phyloP scores from a whole-genome alignment of 1,284 basidiomycete genomes.

The Wolfiporia cocos region DNA sequence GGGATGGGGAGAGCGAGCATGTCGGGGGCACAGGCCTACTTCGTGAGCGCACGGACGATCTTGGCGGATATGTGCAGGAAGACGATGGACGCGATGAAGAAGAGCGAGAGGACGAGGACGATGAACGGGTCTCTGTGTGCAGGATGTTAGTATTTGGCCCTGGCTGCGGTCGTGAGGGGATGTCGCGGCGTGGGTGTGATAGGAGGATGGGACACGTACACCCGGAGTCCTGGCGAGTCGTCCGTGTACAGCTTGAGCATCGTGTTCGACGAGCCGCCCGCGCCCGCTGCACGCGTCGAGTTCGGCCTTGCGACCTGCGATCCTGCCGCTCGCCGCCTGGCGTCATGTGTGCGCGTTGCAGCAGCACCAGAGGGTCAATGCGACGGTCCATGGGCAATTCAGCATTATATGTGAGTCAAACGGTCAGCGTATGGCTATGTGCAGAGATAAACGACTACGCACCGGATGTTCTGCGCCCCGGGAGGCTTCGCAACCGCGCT shows the following conservation, averaged over 20 bases:
- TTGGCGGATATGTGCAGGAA: slow-evolving; percentile 98
- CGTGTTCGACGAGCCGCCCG: slow-evolving; percentile 93
- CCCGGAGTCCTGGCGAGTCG: slow-evolving; percentile 92
- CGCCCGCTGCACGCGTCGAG: slow-evolving; percentile 88
- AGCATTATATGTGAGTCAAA: no score
- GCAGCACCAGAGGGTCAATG: not conserved
- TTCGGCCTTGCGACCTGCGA: slow-evolving; percentile 74
- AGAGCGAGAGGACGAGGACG: slow-evolving; percentile 93
- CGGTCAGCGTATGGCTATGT: no score
- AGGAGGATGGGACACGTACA: slow-evolving; percentile 55
- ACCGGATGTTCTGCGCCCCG: slow-evolving; percentile 78
- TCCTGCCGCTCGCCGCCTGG: slow-evolving; percentile 76
- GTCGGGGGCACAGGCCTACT: slow-evolving; percentile 34
- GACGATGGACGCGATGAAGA: slow-evolving; percentile 98
- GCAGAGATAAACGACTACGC: no score
- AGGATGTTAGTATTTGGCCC: no score
- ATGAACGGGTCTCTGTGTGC: slow-evolving; percentile 88
- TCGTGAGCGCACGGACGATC: slow-evolving; percentile 86
- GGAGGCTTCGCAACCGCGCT: slow-evolving; percentile 59
- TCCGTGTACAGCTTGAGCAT: slow-evolving; percentile 99
- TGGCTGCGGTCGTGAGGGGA: no score
- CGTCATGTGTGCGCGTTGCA: not conserved
- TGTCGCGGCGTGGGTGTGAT: not conserved
- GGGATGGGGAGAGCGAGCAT: not conserved
- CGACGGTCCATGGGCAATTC: no score